Evolutionary conservation across 2,329 filamentous ascomycete species (phyloP), one percentile per base, ranked within the genome.

Genomic region (Arthrobotrys pseudoclavata): DNA sequence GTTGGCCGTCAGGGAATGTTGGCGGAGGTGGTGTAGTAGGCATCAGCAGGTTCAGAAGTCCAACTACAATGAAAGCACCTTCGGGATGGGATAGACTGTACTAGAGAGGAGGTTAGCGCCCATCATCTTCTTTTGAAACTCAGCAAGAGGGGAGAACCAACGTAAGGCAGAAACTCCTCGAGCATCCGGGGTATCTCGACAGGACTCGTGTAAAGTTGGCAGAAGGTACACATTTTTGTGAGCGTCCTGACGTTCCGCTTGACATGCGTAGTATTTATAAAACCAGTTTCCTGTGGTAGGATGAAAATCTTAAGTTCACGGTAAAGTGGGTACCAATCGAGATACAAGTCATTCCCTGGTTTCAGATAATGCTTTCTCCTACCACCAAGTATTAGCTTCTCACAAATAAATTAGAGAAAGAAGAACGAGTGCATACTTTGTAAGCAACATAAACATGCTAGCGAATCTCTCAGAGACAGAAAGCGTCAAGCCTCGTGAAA

Each of bases 311-410:
- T 98, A 81, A 98, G 86, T 83, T 98, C 95, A 81, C 93, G 92
- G 89, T 92, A 99, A 31, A 99, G 86, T 6, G 94, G 95, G 81
- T 90, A 89, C 96, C 96, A 99, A 83, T 99, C 95, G 76, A 99
- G 88, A 12, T 88, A 87, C n/a, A 99, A 87, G 82, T 99, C 96
- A 80, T 94, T 92, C 71, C 92, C 91, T 0, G 95, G 93, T 80
- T 93, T 94, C 37, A 99, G 88, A 84, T 98, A 98, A 85, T 98
- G 95, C 83, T 96, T 97, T 83, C 95, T 94, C 85, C 93, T 96
- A 80, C 26, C 66, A 68, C 63, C 69, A 79, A 60, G 79, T 70
- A 77, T 79, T 64, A 82, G 83, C 69, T 57, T 34, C 47, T 63
- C 22, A 62, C 22, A 18, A 2, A 48, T 68, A 18, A 50, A 61